phyloP scores from a whole-genome alignment of 2,329 filamentous ascomycete genomes.

The Fusarium guadeloupense region DNA sequence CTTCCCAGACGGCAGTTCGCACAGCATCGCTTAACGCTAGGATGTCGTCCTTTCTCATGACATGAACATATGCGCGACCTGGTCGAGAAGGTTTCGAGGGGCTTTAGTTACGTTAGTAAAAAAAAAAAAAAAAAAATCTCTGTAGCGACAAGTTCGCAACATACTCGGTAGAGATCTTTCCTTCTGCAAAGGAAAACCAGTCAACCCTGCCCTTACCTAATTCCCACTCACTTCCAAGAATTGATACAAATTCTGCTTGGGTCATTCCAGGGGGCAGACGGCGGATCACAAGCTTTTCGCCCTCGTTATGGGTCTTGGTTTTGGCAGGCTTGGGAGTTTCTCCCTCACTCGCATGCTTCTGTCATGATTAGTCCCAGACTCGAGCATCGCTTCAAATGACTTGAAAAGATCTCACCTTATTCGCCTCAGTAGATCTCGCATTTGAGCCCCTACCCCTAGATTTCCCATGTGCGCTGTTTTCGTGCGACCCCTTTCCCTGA shows the following conservation, averaged over 20 bases:
- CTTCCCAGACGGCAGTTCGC: slow-evolving; percentile 75
- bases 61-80: slow-evolving; percentile 82
- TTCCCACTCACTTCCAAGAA: slow-evolving; percentile 84
- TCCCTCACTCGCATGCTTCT: slow-evolving; percentile 42
- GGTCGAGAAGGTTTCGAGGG: slow-evolving; percentile 87
- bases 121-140: background rate
- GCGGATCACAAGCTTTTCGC: slow-evolving; percentile 85
- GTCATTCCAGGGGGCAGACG: slow-evolving; percentile 88
- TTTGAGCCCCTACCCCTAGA: slow-evolving; percentile 41
- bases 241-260: slow-evolving; percentile 75
- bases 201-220: slow-evolving; percentile 82
- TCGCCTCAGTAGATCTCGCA: slow-evolving; percentile 43
- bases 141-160: slow-evolving; percentile 43
- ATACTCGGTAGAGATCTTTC: slow-evolving; percentile 86
- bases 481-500: slow-evolving; percentile 39
- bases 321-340: slow-evolving; percentile 46
- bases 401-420: slow-evolving; percentile 40
- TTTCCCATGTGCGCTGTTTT: slow-evolving; percentile 36
- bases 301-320: slow-evolving; percentile 53
- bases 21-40: slow-evolving; percentile 74
- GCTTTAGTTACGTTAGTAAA: slow-evolving; percentile 54
- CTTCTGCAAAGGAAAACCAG: slow-evolving; percentile 74
- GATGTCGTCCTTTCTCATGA: slow-evolving; percentile 76
- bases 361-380: slow-evolving; percentile 25
- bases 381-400: slow-evolving; percentile 2